Evolutionary conservation across 1,139 yeast species (phyloP), one percentile per base, ranked within the genome.

Genomic region (Sugiyamaella castrensis): DNA sequence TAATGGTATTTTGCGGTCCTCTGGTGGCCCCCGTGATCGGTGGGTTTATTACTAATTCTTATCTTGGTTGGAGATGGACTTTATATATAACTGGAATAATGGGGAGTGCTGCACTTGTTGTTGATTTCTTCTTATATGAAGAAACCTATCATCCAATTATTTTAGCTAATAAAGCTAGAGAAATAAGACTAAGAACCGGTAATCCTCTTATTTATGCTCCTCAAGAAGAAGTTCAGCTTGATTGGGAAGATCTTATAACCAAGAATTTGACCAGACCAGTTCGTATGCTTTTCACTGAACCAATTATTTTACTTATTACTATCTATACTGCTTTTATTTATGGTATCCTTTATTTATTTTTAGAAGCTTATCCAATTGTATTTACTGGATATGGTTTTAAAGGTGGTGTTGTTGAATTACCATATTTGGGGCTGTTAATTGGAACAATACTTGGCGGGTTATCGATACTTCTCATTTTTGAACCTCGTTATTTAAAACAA

Each of bases 151-250:
- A 65, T 32, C 72, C 72, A 4, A 51, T 67, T 16, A 70, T 77
- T 46, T 71, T 79, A 47, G 70, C 65, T 10, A 51, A 57, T 24
- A 75, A 75, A 59, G 82, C 82, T 12, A 71, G 67, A 55, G 62
- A 57, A 26, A 68, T 78, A 71, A 73, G 71, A 63, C 75, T 74
- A 60, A 69, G 77, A 56, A 70, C 73, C 1, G 72, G 72, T 9
- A 81, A 78, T 64, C 86, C 95, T 95, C 88, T 87, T 40, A 83
- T 87, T 47, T 81, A 80, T 62, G 95, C 96, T 26, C 84, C 94
- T 6, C 94, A 85, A 59, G 96, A 88, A 64, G 85, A 81, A 58
- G 76, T 82, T 49, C 75, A 76, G 46, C 71, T 87, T 42, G 74
- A 82, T 35, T 50, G 86, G 45, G 74, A 72, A 57, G 92, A 84